phyloP scores from a whole-genome alignment of 2,329 filamentous ascomycete genomes.

The Claviceps capensis region DNA sequence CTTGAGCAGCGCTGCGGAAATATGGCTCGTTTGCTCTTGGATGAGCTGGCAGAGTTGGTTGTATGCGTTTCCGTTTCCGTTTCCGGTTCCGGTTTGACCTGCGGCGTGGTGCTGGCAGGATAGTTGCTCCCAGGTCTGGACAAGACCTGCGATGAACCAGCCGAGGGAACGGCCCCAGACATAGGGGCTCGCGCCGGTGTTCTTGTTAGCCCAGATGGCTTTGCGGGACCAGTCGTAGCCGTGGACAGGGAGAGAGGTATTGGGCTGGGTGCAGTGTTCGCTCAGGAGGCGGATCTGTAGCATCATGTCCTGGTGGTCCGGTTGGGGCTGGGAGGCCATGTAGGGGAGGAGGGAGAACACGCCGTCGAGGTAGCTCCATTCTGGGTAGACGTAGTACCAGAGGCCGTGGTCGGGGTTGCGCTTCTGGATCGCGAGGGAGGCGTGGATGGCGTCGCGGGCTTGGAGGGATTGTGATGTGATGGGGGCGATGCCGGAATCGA shows the following conservation, averaged over 20 bases:
- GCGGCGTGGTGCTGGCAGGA: background rate
- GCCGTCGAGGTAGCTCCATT: slow-evolving; percentile 40
- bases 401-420: slow-evolving; percentile 21
- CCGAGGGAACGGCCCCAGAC: slow-evolving; percentile 41
- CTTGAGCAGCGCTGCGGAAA: slow-evolving; percentile 15
- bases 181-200: slow-evolving; percentile 34
- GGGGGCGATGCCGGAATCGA: background rate
- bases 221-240: slow-evolving; percentile 36
- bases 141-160: slow-evolving; percentile 39
- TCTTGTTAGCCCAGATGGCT: slow-evolving; percentile 36
- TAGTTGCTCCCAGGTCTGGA: slow-evolving; percentile 35
- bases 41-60: slow-evolving; percentile 11
- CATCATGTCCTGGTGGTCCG: slow-evolving; percentile 11
- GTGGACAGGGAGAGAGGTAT: slow-evolving; percentile 22
- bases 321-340: slow-evolving; percentile 8
- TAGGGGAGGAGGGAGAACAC: slow-evolving; percentile 36
- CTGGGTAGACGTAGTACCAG: slow-evolving; percentile 30
- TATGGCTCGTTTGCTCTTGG: background rate
- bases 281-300: slow-evolving; percentile 10
- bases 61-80: too few relatives aligned
- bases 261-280: slow-evolving; percentile 4
- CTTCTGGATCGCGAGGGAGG: slow-evolving; percentile 10
- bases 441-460: slow-evolving; percentile 9
- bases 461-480: slow-evolving; percentile 1
- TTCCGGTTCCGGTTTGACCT: too few relatives aligned